Evolutionary conservation across 139 green algal genomes (phyloP).

Genomic region (Spirogloea muscicola): DNA sequence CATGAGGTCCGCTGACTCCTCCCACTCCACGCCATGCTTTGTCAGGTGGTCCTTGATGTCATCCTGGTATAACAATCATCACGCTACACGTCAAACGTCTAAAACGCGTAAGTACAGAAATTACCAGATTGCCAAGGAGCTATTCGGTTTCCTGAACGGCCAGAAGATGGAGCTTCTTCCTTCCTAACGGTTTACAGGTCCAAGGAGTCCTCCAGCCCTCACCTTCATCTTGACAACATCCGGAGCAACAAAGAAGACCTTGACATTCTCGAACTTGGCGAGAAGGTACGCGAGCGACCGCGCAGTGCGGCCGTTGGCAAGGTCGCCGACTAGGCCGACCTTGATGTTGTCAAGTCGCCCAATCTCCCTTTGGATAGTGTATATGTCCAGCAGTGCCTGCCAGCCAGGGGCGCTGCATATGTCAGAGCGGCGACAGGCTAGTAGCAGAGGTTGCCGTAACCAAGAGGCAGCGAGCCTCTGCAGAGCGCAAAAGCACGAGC

Average conservation of each 20-base stretch:
- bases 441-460: too few relatives aligned
- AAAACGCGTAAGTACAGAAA: too few relatives aligned
- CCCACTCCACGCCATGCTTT: conserved; percentile 69
- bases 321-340: conserved; percentile 92
- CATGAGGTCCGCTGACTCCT: conserved; percentile 73
- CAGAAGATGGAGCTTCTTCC: too few relatives aligned
- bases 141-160: too few relatives aligned
- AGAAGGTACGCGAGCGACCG: conserved; percentile 83
- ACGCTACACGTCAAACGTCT: too few relatives aligned
- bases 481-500: too few relatives aligned
- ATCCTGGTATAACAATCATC: conserved; percentile 53
- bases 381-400: conserved; percentile 95
- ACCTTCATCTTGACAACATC: conserved; percentile 88
- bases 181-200: too few relatives aligned
- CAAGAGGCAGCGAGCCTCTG: too few relatives aligned
- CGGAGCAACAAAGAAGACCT: conserved; percentile 95
- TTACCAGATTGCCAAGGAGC: too few relatives aligned
- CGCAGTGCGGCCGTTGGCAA: conserved; percentile 93
- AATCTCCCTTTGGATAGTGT: conserved; percentile 95
- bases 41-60: conserved; percentile 90
- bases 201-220: too few relatives aligned
- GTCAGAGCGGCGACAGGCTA: too few relatives aligned
- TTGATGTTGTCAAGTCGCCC: conserved; percentile 79
- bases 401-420: too few relatives aligned
- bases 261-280: conserved; percentile 79